Percentiles rank a stretch among this genome's conserved stretches.
These are phyloP conservation scores for Marchantia polymorpha DNA, from an alignment of 225 moss, liverwort and hornwort genomes.

Conservation along the genomic window DNA sequence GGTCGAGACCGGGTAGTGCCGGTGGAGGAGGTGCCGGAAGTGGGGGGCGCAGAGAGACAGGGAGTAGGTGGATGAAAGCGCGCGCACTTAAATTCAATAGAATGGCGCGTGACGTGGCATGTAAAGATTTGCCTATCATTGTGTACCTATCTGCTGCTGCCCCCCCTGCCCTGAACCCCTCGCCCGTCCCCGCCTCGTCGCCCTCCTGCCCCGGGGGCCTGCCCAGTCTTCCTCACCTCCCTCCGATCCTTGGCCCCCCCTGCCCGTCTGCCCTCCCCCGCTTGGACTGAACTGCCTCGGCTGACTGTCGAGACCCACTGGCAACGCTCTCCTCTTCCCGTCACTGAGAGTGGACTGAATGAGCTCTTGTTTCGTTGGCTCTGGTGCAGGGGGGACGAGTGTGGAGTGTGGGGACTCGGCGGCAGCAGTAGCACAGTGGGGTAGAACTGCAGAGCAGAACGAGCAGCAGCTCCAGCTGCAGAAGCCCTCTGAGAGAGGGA, in stretches of 20 bases:
- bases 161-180: not conserved
- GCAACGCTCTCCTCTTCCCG: too few species aligned
- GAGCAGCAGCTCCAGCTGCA: too few species aligned
- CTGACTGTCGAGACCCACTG: too few species aligned
- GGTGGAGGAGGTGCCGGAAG: not conserved
- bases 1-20: conserved; percentile 6
- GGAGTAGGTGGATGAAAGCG: conserved; percentile 11
- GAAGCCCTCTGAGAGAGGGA: not conserved
- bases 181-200: not conserved
- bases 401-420: not conserved
- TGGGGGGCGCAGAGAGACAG: not conserved
- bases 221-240: not conserved
- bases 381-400: not conserved
- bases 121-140: not conserved
- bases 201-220: not conserved
- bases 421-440: not conserved
- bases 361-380: not conserved
- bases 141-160: not conserved
- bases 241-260: too few species aligned
- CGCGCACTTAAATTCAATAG: conserved; percentile 6
- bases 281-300: too few species aligned
- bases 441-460: too few species aligned
- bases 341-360: not conserved
- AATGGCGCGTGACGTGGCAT: not conserved
- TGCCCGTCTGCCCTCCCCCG: too few species aligned